Conservation (phyloP, 2,329 filamentous ascomycete genomes). For the Aspergillus ochraceus region DNA sequence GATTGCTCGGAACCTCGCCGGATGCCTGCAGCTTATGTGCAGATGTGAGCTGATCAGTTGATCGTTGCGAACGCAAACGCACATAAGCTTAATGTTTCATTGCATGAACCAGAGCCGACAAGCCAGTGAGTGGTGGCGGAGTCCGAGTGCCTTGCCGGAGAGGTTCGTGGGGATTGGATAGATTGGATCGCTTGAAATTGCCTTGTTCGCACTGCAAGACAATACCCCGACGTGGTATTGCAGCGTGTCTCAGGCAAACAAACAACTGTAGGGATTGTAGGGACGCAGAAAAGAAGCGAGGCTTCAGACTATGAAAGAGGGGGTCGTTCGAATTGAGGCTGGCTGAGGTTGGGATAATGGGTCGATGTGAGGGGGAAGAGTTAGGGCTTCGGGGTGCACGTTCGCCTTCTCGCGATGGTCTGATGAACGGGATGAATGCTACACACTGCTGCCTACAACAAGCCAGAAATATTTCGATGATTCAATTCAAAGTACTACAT, state of each 20-base stretch:
- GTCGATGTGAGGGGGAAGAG: no score
- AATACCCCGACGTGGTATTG: not conserved
- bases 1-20: not conserved
- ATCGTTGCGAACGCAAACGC: not conserved
- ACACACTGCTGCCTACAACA: no score
- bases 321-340: not conserved
- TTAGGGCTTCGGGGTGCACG: no score
- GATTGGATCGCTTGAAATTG: not conserved
- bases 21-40: not conserved
- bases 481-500: not conserved
- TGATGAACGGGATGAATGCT: no score
- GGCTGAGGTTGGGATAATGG: not conserved
- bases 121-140: not conserved
- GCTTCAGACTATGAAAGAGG: not conserved
- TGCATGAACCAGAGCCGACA: not conserved
- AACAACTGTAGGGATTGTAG: not conserved
- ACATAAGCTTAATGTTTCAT: not conserved
- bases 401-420: no score
- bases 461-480: no score
- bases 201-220: not conserved
- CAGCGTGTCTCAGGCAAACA: not conserved
- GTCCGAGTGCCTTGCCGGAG: not conserved
- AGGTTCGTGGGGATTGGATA: not conserved
- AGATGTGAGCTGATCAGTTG: not conserved
- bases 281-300: not conserved